Conservation (phyloP, 495 filamentous ascomycete species). For the Geoglossum glabrum region DNA sequence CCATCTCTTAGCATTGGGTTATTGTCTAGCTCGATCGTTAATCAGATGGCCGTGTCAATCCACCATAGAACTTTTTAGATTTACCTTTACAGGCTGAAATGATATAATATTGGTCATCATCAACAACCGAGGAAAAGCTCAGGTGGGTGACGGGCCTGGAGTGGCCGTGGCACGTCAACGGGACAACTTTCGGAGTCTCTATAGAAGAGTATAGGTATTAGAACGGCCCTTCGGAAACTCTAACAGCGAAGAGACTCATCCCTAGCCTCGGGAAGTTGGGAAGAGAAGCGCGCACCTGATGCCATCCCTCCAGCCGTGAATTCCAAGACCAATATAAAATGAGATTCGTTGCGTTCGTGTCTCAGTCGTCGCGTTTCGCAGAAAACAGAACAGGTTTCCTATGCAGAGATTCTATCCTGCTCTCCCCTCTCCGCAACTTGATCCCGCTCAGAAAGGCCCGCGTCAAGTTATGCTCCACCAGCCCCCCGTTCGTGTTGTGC, state of each 20-base stretch:
- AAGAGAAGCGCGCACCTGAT: neutral
- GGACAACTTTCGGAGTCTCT: conserved; percentile 58
- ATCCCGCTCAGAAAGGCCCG: neutral
- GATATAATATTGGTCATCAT: conserved; percentile 77
- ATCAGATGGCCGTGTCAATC: neutral
- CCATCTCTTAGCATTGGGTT: conserved; percentile 98
- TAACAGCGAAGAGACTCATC: neutral
- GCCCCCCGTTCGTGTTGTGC: neutral
- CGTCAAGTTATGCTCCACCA: neutral
- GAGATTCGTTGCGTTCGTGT: neutral
- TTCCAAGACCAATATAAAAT: conserved; percentile 4
- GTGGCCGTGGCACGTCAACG: conserved; percentile 91
- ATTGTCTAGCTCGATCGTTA: conserved; percentile 39
- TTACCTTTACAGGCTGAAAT: conserved; percentile 97
- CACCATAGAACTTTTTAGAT: neutral
- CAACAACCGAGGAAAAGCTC: conserved; percentile 72
- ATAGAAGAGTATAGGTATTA: neutral
- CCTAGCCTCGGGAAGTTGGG: neutral
- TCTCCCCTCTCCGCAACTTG: neutral
- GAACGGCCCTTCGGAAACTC: neutral
- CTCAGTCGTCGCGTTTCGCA: neutral
- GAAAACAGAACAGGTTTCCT: neutral
- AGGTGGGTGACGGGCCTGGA: conserved; percentile 90
- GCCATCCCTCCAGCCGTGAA: neutral
- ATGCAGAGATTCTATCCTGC: neutral